Percentiles rank a stretch among this genome's conserved stretches.
These are phyloP conservation scores for Gossypium bickii DNA, from an alignment of 345 rosid species.

Conservation along the genomic window DNA sequence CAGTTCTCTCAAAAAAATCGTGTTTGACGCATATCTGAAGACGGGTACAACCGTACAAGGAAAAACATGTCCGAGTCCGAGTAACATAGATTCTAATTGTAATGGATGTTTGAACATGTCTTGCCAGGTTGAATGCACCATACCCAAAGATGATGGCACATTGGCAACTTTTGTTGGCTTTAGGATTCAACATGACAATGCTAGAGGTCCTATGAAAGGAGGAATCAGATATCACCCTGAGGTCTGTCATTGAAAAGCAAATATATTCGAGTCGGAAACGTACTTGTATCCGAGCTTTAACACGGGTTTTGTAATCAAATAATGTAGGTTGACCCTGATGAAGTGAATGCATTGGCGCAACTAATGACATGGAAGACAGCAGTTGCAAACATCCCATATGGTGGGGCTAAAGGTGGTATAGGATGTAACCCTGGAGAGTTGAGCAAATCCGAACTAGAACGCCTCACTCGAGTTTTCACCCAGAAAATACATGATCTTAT, in stretches of 20 bases:
- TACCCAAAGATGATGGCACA: conserved; percentile 87
- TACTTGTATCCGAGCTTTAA: not conserved
- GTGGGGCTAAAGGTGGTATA: conserved; percentile 98
- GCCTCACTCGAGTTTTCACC: conserved; percentile 91
- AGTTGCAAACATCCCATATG: conserved; percentile 92
- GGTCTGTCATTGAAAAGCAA: conserved; percentile 28
- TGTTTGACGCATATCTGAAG: too few relatives aligned
- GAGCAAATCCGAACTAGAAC: conserved; percentile 69
- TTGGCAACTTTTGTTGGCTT: conserved; percentile 90
- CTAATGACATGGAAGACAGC: conserved; percentile 99
- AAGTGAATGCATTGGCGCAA: conserved; percentile 93
- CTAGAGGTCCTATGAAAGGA: conserved; percentile 99
- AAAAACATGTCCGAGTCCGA: not conserved
- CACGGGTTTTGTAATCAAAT: not conserved
- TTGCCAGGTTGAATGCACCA: conserved; percentile 89
- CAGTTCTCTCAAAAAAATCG: not conserved
- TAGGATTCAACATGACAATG: conserved; percentile 94
- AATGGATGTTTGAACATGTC: not conserved
- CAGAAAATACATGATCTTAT: conserved; percentile 92
- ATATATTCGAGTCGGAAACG: not conserved
- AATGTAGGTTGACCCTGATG: conserved; percentile 86
- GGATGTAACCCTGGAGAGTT: conserved; percentile 74
- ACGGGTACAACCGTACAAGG: too few relatives aligned
- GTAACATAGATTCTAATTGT: not conserved
- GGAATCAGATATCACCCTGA: conserved; percentile 98